These are phyloP conservation scores for Wickerhamomyces tratensis DNA, from an alignment of 805 yeast species.

Conservation along the genomic window DNA sequence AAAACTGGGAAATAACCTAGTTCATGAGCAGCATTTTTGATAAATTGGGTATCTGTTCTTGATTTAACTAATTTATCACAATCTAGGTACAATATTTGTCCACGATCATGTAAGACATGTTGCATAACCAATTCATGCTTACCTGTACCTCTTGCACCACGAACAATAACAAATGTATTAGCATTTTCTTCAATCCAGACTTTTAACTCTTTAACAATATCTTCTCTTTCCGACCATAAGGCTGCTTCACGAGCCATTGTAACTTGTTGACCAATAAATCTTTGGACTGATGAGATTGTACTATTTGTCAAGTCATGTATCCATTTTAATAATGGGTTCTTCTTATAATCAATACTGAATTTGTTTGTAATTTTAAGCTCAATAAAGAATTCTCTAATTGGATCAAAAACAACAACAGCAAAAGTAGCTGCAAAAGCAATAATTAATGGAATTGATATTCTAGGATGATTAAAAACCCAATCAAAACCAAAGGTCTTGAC, in stretches of 20 bases:
- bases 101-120: slow-evolving; percentile 50
- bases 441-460: slow-evolving; percentile 72
- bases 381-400: slow-evolving; percentile 76
- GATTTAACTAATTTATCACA: slow-evolving; percentile 71
- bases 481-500: slow-evolving; percentile 44
- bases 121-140: slow-evolving; percentile 70
- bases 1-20: slow-evolving; percentile 91
- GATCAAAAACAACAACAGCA: slow-evolving; percentile 86
- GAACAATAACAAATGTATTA: slow-evolving; percentile 81
- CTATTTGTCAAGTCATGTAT: slow-evolving; percentile 19
- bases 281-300: slow-evolving; percentile 26
- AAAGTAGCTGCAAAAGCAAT: slow-evolving; percentile 71
- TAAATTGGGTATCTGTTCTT: slow-evolving; percentile 60
- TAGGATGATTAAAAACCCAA: slow-evolving; percentile 63
- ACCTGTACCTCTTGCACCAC: slow-evolving; percentile 96
- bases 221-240: slow-evolving; percentile 66
- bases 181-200: slow-evolving; percentile 82
- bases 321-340: slow-evolving; percentile 26
- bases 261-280: slow-evolving; percentile 21
- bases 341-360: slow-evolving; percentile 41
- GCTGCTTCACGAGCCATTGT: slow-evolving; percentile 16
- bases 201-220: slow-evolving; percentile 56
- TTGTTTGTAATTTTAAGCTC: slow-evolving; percentile 60
- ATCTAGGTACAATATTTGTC: slow-evolving; percentile 60
- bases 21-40: slow-evolving; percentile 61